Evolutionary conservation across 768 basidiomycete species (phyloP).

Genomic region (Rhodotorula graminis): DNA sequence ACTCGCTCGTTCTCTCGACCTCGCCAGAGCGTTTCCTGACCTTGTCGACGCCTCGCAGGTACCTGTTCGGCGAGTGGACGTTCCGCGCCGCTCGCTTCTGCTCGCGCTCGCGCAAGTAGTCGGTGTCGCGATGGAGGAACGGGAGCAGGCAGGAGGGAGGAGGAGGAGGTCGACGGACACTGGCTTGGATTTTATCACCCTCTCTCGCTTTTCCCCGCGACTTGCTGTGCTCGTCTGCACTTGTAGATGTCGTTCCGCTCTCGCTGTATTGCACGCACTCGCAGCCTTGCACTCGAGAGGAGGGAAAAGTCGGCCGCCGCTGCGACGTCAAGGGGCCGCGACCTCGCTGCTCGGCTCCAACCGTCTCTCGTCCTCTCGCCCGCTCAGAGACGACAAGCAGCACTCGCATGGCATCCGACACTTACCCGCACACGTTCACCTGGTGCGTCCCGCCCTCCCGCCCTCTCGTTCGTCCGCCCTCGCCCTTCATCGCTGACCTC

Average conservation of each 20-base stretch:
- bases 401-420: constrained; percentile 30
- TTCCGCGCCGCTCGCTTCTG: constrained; percentile 27
- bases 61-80: constrained; percentile 7
- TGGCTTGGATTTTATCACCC: no score
- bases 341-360: not conserved
- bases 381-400: not conserved
- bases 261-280: no score
- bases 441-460: constrained; percentile 14
- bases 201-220: no score
- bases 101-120: constrained; percentile 6
- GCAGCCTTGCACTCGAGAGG: no score
- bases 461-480: not conserved
- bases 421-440: constrained; percentile 27
- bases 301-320: no score
- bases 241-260: no score
- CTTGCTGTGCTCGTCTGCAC: no score
- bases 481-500: not conserved
- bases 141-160: no score
- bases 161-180: no score
- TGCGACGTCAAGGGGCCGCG: not conserved
- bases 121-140: no score
- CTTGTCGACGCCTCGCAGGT: not conserved
- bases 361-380: not conserved
- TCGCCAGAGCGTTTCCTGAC: not conserved
- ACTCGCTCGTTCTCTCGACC: not conserved